Conservation (phyloP, 2,329 filamentous ascomycete genomes). For the Fusarium euwallaceae region DNA sequence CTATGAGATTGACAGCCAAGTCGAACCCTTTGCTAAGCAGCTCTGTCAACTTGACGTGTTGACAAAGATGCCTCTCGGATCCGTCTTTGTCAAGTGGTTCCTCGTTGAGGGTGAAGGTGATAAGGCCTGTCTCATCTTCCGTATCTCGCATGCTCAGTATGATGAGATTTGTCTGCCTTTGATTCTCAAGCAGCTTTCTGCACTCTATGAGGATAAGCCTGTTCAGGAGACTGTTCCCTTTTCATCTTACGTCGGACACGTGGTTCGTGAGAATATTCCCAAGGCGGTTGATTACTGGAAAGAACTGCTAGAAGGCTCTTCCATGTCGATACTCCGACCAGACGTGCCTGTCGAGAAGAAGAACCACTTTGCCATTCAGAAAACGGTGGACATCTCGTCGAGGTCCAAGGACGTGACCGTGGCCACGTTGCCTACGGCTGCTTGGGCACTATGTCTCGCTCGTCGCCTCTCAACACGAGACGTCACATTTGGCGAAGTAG, state of each 20-base stretch:
- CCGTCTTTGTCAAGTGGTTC: slow-evolving; percentile 72
- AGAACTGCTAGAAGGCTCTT: slow-evolving; percentile 67
- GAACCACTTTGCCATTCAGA: slow-evolving; percentile 58
- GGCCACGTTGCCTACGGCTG: not conserved
- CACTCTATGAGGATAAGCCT: slow-evolving; percentile 54
- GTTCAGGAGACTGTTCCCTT: slow-evolving; percentile 56
- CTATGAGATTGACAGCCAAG: slow-evolving; percentile 54
- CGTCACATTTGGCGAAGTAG: not conserved
- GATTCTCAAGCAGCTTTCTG: slow-evolving; percentile 72
- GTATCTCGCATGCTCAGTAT: slow-evolving; percentile 78
- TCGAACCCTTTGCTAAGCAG: slow-evolving; percentile 65
- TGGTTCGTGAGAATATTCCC: slow-evolving; percentile 56
- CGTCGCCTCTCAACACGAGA: not conserved
- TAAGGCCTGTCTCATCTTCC: slow-evolving; percentile 64
- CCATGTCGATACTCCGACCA: slow-evolving; percentile 59
- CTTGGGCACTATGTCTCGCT: not conserved
- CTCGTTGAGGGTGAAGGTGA: slow-evolving; percentile 56
- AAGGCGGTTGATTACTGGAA: slow-evolving; percentile 72
- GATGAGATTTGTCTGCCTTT: slow-evolving; percentile 75
- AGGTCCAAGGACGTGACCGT: not conserved
- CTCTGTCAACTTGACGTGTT: slow-evolving; percentile 69
- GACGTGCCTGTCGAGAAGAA: slow-evolving; percentile 52
- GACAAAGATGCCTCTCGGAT: slow-evolving; percentile 68
- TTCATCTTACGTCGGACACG: slow-evolving; percentile 58
- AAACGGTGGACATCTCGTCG: slow-evolving; percentile 56